Evolutionary conservation across 139 green algal genomes (phyloP).

Genomic region (Chlamydomonas schloesseri): DNA sequence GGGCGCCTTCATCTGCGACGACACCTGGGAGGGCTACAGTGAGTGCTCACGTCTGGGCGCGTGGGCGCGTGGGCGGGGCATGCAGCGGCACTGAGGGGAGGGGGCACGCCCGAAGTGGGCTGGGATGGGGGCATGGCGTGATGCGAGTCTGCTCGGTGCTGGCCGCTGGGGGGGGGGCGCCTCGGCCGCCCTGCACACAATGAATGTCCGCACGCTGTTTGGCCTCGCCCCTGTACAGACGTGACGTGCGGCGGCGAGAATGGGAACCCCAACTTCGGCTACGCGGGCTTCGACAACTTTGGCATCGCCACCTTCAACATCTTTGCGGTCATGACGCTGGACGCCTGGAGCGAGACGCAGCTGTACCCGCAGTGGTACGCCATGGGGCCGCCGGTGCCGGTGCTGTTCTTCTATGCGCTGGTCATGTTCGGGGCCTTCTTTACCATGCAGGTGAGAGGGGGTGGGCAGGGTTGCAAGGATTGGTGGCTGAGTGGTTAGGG

Average conservation of each 20-base stretch:
- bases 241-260: neutral
- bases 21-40: neutral
- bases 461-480: no score
- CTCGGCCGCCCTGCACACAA: no score
- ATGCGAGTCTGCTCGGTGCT: no score
- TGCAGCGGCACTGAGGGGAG: no score
- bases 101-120: no score
- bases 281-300: constrained; percentile 1
- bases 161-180: no score
- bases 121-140: no score
- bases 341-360: constrained; percentile 58
- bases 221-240: no score
- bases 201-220: no score
- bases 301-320: neutral
- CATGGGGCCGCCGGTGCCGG: constrained; percentile 2
- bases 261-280: neutral
- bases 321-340: constrained; percentile 43
- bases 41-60: no score
- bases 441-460: neutral
- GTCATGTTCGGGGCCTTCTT: constrained; percentile 70
- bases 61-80: no score
- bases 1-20: neutral
- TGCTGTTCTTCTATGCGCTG: constrained; percentile 64
- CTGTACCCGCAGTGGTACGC: constrained; percentile 58
- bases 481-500: no score